Evolutionary conservation across 441 rosid genomes (phyloP), one percentile per base, ranked within the genome.

Genomic region (Viola pubescens): DNA sequence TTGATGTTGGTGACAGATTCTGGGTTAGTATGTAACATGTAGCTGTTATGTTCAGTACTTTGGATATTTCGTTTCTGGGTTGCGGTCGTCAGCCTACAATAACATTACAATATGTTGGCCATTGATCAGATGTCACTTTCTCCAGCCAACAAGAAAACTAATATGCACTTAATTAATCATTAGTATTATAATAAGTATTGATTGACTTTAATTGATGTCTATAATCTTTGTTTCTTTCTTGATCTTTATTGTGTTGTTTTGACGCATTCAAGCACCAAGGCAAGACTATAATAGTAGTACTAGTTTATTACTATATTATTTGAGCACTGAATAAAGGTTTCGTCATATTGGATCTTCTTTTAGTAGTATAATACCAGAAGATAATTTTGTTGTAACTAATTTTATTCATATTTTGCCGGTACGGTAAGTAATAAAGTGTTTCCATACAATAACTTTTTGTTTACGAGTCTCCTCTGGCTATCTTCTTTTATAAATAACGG

Each of bases 191-290:
- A 41, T 41, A 7, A 58, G 58, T 43, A n/a, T 13, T 43, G 60
- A 70, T 62, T 63, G 72, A 69, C 74, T 66, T 59, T 9, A 7
- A 11, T 26, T 13, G 42, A 5, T 44, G 38, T 37, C 11, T 52
- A 47, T 52, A 61, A 48, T 55, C 14, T 12, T 16, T 16, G 19
- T 16, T 16, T 16, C 16, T 6, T 37, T 54, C 59, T 43, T 54
- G 57, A 34, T 12, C 16, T 40, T 43, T 61, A 34, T 53, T 54
- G 14, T 73, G 59, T 62, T 41, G 37, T 16, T 49, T 65, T 69
- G 77, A 66, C 60, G 69, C 59, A 12, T 54, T 69, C 63, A 54
- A 41, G 65, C 77, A 69, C 63, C 54, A 26, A 26, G 9, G 48
- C 41, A 41, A 52, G 34, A 26, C 34, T 26, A 26, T 26, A 26